Evolutionary conservation across 106 monocot genomes (phyloP), one percentile per base, ranked within the genome.

Genomic region (Hemerocallis citrina): DNA sequence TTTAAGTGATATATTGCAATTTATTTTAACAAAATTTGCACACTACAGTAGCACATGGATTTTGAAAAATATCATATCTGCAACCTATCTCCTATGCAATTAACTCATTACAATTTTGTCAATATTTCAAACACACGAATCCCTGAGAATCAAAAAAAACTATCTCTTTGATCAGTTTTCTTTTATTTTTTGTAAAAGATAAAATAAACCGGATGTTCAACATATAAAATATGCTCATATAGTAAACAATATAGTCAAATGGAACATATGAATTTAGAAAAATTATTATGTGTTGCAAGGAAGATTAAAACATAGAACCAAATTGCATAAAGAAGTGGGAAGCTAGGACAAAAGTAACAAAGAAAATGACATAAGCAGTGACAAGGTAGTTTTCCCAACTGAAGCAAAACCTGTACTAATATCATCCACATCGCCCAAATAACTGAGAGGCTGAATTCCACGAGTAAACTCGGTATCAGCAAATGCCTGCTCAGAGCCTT

Each of bases 331-430:
- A 16, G 7, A 31, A 31, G 15, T 1, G 22, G 3, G n/a, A 28
- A 23, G 31, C 14, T n/a, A n/a, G n/a, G 0, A 2, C 28, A 9
- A 38, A 22, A n/a, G 9, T 15, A 43, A 25, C 5, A 32, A 34
- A 23, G n/a, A 59, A 64, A 46, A 30, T 29, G 7, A 64, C 20
- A 32, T 34, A 69, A 67, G 67, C 11, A 2, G n/a, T n/a, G n/a
- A 49, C 10, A 77, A 81, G 70, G 83, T 72, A 77, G 82, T 55
- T 60, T 38, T 86, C 89, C 68, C 90, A 85, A 95, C 95, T 95
- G 95, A 95, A 76, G 86, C 84, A 86, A 95, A 95, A 86, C 95
- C 95, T 86, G 95, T 86, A 74, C 78, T 81, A 74, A 95, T 74
- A 74, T 95, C 95, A 79, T 78, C 83, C 38, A 95, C 58, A 75